A percentile compares a stretch with the other conserved stretches of the same genome.
Evolutionary conservation across 148 eudicot genomes (phyloP).

Genomic region (Chenopodium suecicum): DNA sequence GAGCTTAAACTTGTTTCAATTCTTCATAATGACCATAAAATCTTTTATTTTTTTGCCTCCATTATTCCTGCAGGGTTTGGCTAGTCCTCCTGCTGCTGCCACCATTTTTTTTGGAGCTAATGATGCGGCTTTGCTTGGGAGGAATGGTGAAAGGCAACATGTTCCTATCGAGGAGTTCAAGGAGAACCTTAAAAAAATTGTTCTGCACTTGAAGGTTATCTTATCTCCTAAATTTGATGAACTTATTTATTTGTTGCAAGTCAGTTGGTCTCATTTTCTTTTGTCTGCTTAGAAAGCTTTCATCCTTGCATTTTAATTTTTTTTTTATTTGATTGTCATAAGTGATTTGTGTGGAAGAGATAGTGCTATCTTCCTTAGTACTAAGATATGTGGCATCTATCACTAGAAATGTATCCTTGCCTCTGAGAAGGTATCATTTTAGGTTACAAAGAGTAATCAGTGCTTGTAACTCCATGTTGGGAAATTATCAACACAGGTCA

Average conservation of each 20-base stretch:
- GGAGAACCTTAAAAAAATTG: slow-evolving; percentile 68
- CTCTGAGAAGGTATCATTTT: not conserved
- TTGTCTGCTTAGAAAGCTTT: not conserved
- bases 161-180: slow-evolving; percentile 84
- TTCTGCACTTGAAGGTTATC: slow-evolving; percentile 77
- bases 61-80: slow-evolving; percentile 38
- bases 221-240: slow-evolving; percentile 1
- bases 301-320: not conserved
- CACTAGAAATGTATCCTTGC: not conserved
- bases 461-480: not conserved
- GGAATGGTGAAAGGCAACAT: slow-evolving; percentile 70
- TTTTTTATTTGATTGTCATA: not conserved
- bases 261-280: no score
- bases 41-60: not conserved
- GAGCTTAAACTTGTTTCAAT: not conserved
- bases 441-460: not conserved
- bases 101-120: slow-evolving; percentile 95
- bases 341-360: not conserved
- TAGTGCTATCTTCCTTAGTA: not conserved
- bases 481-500: not conserved
- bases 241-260: not conserved
- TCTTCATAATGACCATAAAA: not conserved
- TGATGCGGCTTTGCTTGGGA: slow-evolving; percentile 83
- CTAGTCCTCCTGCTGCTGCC: slow-evolving; percentile 59
- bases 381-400: not conserved